These are phyloP conservation scores for Daldinia vernicosa DNA, from an alignment of 495 filamentous ascomycete species.

Conservation along the genomic window DNA sequence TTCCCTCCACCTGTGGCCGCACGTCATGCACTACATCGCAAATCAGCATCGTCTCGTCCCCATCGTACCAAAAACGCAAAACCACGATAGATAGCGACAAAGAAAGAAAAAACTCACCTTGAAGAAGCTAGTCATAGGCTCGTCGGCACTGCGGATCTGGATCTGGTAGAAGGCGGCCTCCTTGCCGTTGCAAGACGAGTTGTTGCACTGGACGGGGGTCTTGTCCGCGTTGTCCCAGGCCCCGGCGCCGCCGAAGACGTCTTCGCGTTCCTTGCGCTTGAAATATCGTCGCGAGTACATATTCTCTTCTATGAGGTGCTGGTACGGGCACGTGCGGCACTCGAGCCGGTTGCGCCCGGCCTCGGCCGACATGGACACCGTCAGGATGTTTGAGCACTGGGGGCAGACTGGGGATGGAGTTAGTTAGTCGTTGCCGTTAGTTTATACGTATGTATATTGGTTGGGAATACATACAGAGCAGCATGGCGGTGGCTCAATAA, in stretches of 20 bases:
- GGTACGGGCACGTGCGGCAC: slow-evolving; percentile 93
- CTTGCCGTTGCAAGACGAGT: slow-evolving; percentile 73
- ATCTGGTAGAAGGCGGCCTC: slow-evolving; percentile 94
- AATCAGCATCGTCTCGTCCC: slow-evolving; percentile 34
- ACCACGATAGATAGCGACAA: too few species aligned
- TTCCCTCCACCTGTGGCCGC: slow-evolving; percentile 66
- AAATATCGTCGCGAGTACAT: slow-evolving; percentile 80
- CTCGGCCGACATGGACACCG: slow-evolving; percentile 57
- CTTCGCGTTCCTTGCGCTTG: slow-evolving; percentile 84
- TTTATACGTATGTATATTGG: not conserved
- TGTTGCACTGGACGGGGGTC: slow-evolving; percentile 76
- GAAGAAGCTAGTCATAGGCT: slow-evolving; percentile 97
- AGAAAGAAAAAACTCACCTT: slow-evolving; percentile 67
- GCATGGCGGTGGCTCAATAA: slow-evolving; percentile 59
- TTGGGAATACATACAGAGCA: slow-evolving; percentile 66
- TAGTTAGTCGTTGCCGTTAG: slow-evolving; percentile 27
- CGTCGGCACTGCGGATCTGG: slow-evolving; percentile 97
- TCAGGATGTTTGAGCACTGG: slow-evolving; percentile 89
- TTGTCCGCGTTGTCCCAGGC: slow-evolving; percentile 92
- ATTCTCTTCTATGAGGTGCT: slow-evolving; percentile 74
- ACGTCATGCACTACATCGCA: slow-evolving; percentile 63
- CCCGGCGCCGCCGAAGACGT: slow-evolving; percentile 86
- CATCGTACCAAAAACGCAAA: too few species aligned
- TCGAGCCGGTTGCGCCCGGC: slow-evolving; percentile 73
- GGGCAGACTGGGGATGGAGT: slow-evolving; percentile 78